Evolutionary conservation across 169 alveolate genomes (phyloP).

Genomic region (Plasmodium vinckei): DNA sequence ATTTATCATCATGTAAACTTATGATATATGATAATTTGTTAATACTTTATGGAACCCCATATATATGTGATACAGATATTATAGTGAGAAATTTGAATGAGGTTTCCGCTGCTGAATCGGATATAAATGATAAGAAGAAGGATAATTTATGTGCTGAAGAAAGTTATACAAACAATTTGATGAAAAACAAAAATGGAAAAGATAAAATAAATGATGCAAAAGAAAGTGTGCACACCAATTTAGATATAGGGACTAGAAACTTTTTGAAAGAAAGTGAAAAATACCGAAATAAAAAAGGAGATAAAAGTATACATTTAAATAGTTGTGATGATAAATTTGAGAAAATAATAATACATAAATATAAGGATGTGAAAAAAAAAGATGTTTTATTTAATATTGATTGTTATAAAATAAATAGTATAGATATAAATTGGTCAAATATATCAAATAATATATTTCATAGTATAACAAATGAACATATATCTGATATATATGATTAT

Average conservation of each 20-base stretch:
- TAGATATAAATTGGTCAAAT: conserved; percentile 30
- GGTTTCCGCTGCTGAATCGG: not conserved
- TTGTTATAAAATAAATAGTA: conserved; percentile 33
- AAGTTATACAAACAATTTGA: not conserved
- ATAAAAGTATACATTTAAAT: not conserved
- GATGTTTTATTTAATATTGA: conserved; percentile 62
- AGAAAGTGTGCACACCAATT: not conserved
- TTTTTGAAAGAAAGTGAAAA: conserved; percentile 48
- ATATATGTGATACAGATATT: conserved; percentile 25
- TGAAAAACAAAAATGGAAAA: not conserved
- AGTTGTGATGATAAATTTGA: conserved; percentile 19
- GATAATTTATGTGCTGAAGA: not conserved
- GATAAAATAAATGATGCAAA: not conserved
- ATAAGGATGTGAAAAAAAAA: conserved; percentile 65
- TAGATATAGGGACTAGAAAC: conserved; percentile 35
- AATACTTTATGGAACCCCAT: conserved; percentile 52
- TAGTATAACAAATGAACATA: conserved; percentile 47
- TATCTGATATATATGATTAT: conserved; percentile 39
- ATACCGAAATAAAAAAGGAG: conserved; percentile 3
- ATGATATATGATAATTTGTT: conserved; percentile 58
- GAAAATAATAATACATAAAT: conserved; percentile 48
- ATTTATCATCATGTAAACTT: conserved; percentile 50
- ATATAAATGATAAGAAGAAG: not conserved
- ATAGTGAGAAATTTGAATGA: not conserved
- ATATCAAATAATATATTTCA: conserved; percentile 25